Base-by-base conservation (phyloP, 2,329 filamentous ascomycete species). In the Beauveria bassiana region DNA sequence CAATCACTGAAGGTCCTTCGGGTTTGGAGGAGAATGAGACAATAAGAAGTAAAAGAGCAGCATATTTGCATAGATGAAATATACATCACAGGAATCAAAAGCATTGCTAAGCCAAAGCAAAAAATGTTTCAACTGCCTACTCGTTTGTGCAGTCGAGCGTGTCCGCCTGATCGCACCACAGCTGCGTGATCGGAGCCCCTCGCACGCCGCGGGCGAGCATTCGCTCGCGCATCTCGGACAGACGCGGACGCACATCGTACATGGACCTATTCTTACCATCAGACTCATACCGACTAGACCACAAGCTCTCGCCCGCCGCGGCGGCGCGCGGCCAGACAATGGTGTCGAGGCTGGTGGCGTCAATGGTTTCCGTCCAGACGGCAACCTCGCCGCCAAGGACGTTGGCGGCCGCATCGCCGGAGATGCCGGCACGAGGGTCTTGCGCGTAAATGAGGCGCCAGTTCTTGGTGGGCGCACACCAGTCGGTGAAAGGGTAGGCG, bases 371-470 rank as follows among this genome's bases (percentile, higher is more conserved):
- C 65, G 82, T 83, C 91, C 91, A 96, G 62, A 91, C 83, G 61
- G 90, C 88, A 18, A 88, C 85, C 76, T 96, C 92, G 28, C 91
- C 92, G 50, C 92, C 92, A 9, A 95, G 73, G 3, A 96, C 87
- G 14, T 90, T 81, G 69, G 87, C 80, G 28, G 85, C 83, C 49
- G 85, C 73, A 28, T 86, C 79, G 10, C 74, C 75, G 0, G 87
- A 82, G 5, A 96, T 79, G 51, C 83, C 84, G 3, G 76, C 79
- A 3, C 86, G 77, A 0, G 91, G 91, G 70, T 96, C 87, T 73
- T 93, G 89, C 22, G 85, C 83, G 79, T 96, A 96, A 62, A 93
- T 81, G 31, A 90, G 78, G 7, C 86, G 83, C 92, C 92, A 96
- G 75, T 84, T 90, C 77, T 96, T 91, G 70, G 80, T 80, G 1